Evolutionary conservation across 345 rosid species (phyloP).

Genomic region (Salix viminalis): DNA sequence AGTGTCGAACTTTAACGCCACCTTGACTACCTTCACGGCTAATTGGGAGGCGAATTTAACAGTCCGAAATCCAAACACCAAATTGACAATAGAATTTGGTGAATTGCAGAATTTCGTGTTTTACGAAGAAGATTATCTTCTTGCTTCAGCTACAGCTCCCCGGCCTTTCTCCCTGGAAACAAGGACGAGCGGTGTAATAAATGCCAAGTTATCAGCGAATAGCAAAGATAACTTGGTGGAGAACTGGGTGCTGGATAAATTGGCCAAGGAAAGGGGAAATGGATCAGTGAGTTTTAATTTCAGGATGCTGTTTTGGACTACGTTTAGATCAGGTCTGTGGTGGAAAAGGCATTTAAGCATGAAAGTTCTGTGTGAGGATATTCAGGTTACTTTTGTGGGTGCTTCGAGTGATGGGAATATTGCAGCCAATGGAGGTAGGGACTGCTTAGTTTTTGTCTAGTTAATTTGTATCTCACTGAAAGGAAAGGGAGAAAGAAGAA

Average conservation of each 20-base stretch:
- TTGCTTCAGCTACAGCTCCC: conserved; percentile 15
- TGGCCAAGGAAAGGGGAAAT: conserved; percentile 18
- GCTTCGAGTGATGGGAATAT: conserved; percentile 2
- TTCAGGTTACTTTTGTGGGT: conserved; percentile 26
- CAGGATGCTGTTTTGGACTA: conserved; percentile 22
- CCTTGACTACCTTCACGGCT: conserved; percentile 27
- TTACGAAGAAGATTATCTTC: conserved; percentile 27
- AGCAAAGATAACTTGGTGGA: neutral
- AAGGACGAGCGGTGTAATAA: conserved; percentile 1
- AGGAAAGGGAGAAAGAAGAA: no score
- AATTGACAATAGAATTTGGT: conserved; percentile 49
- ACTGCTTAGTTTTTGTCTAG: conserved; percentile 7
- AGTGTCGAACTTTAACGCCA: conserved; percentile 48
- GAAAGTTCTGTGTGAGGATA: conserved; percentile 30
- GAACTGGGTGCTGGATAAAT: conserved; percentile 13
- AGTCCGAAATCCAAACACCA: conserved; percentile 60
- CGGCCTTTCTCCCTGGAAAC: conserved; percentile 17
- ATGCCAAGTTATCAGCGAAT: neutral
- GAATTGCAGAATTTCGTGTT: conserved; percentile 45
- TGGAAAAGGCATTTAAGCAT: conserved; percentile 17
- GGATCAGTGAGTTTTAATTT: conserved; percentile 28
- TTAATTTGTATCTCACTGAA: neutral
- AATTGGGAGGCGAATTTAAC: conserved; percentile 48
- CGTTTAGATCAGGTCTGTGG: neutral
- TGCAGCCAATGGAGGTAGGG: neutral